Base-by-base conservation (phyloP, 306 rosid genomes). In the Acacia melanoxylon region DNA sequence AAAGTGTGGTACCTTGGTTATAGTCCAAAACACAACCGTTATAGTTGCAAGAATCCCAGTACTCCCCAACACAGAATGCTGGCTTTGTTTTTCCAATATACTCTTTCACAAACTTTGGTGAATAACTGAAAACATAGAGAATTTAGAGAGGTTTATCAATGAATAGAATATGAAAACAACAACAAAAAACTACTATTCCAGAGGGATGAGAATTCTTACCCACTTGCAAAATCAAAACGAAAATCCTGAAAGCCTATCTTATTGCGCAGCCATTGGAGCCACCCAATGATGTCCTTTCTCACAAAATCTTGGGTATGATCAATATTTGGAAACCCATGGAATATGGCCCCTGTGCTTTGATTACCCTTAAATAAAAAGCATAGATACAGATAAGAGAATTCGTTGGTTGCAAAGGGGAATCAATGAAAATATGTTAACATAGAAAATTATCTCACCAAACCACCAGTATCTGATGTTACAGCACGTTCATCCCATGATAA, bases 41-140 rank as follows among this genome's bases (percentile, higher is more conserved):
- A 80, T 95, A 95, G 84, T 86, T 93, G 91, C 98, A 95, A 78
- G 97, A 84, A 91, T 93, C 96, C 96, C 98, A 95, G 71, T 76
- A 90, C 70, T 95, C 99, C 77, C 99, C 99, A 44, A 93, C 92
- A 82, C 89, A 83, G 86, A 93, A 93, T 71, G 90, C 31, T 63
- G 99, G 97, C 85, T 89, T 95, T 72, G 96, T 93, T 86, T 89
- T 97, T 78, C 89, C 95, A 79, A 95, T 83, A 40, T 95, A 95
- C 83, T 95, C 96, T 82, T 86, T 95, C 83, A 91, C 93, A 78
- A 86, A 95, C 76, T 95, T 95, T 76, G 97, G 91, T 15, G 98
- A 80, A 87, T 83, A 93, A 74, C 99, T 95, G 67, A 15, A 29
- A 69, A 48, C 66, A 68, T 62, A 65, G 41, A 69, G 49, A 76